Evolutionary conservation across 331 rosid genomes (phyloP).

Genomic region (Rhamnella rubrinervis): DNA sequence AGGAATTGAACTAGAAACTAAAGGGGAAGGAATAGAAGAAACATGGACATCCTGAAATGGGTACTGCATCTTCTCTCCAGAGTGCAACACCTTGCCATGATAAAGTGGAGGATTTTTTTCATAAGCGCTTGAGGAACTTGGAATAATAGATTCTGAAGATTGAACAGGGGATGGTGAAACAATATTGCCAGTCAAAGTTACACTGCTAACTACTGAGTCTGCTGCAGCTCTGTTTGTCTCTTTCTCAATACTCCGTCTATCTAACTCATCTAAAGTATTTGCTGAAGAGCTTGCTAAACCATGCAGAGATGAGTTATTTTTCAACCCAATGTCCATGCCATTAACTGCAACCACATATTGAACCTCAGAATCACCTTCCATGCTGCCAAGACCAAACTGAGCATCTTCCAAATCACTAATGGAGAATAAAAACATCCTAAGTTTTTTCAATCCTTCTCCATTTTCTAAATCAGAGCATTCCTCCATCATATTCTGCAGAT

Average conservation of each 20-base stretch:
- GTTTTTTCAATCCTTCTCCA: constrained; percentile 45
- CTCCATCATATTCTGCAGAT: constrained; percentile 59
- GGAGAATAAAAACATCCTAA: constrained; percentile 50
- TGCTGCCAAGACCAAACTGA: constrained; percentile 34
- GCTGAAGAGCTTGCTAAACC: constrained; percentile 37
- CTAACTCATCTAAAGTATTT: constrained; percentile 47
- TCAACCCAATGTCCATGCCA: constrained; percentile 43
- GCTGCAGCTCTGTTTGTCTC: constrained; percentile 24
- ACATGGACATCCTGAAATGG: constrained; percentile 14
- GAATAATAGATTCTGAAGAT: constrained; percentile 28
- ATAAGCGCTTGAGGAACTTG: constrained; percentile 32
- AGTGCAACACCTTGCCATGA: constrained; percentile 28
- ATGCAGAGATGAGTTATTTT: constrained; percentile 32
- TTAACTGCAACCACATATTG: constrained; percentile 55
- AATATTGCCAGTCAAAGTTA: constrained; percentile 21
- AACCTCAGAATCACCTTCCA: constrained; percentile 44
- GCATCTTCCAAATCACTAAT: constrained; percentile 46
- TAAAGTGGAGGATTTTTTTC: constrained; percentile 28
- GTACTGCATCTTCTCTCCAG: constrained; percentile 34
- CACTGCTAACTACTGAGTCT: constrained; percentile 22
- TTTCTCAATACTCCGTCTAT: constrained; percentile 30
- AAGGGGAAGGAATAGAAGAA: constrained; percentile 27
- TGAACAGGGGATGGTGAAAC: constrained; percentile 24
- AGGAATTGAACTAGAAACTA: constrained; percentile 22
- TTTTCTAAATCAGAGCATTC: constrained; percentile 32